phyloP scores from a whole-genome alignment of 306 rosid species.

The Betula pendula region DNA sequence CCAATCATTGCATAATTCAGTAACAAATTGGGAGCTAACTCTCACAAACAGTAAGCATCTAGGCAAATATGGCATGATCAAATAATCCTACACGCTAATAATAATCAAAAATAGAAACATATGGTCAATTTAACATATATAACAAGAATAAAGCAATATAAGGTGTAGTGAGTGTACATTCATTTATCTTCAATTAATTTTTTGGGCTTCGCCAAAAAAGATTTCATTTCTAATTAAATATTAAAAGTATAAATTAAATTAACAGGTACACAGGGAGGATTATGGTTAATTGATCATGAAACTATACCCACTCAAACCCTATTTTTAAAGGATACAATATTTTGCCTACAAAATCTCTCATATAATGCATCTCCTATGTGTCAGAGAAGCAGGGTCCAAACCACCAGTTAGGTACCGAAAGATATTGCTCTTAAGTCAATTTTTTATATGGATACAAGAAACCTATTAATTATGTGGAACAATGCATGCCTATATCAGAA shows the following conservation, averaged over 20 bases:
- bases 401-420: too few species aligned
- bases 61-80: background rate
- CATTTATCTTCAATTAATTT: background rate
- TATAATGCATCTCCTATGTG: background rate
- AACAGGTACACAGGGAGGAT: background rate
- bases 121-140: background rate
- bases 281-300: conserved; percentile 17
- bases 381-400: background rate
- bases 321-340: background rate
- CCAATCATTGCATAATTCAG: conserved; percentile 5
- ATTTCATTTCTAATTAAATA: background rate
- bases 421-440: background rate
- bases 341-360: background rate
- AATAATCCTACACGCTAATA: background rate
- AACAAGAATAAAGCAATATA: background rate
- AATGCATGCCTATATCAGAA: background rate
- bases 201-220: background rate
- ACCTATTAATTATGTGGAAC: background rate
- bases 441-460: background rate
- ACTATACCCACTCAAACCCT: background rate
- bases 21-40: background rate
- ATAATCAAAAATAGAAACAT: background rate
- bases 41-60: background rate
- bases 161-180: background rate
- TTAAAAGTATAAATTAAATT: background rate